Percentiles rank a stretch among this genome's conserved stretches.
Conservation (phyloP, 2,329 filamentous ascomycete genomes). For the Colletotrichum aenigma region DNA sequence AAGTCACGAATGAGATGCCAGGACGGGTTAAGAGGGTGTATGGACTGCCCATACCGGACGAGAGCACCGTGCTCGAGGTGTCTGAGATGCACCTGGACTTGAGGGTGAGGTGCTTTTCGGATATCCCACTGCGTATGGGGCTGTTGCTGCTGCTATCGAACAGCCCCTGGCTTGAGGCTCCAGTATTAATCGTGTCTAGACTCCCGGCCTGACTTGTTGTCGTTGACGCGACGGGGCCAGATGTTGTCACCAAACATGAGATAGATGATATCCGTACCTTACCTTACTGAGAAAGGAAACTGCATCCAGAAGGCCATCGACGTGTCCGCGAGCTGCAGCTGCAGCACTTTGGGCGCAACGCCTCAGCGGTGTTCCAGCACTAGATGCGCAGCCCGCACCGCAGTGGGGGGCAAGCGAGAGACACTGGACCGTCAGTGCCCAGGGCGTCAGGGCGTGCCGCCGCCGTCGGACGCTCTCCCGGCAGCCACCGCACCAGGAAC, state of each 20-base stretch:
- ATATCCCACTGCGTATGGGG: not conserved
- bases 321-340: not conserved
- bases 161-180: not conserved
- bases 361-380: slow-evolving; percentile 6
- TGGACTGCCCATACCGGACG: not conserved
- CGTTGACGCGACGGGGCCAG: not conserved
- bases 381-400: not conserved
- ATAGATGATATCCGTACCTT: not conserved
- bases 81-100: not conserved
- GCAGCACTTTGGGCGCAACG: not conserved
- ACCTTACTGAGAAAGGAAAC: not conserved
- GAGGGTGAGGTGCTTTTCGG: not conserved
- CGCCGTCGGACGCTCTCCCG: not conserved
- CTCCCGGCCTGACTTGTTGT: not conserved
- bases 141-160: not conserved
- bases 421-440: not conserved
- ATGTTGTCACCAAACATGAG: not conserved
- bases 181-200: not conserved
- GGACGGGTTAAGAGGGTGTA: not conserved
- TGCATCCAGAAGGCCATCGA: not conserved
- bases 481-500: not conserved
- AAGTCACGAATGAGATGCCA: not conserved
- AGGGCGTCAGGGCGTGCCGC: not conserved
- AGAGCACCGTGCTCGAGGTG: not conserved
- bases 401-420: not conserved